Conservation (phyloP, 2,329 filamentous ascomycete genomes). For the Talaromyces sp. region DNA sequence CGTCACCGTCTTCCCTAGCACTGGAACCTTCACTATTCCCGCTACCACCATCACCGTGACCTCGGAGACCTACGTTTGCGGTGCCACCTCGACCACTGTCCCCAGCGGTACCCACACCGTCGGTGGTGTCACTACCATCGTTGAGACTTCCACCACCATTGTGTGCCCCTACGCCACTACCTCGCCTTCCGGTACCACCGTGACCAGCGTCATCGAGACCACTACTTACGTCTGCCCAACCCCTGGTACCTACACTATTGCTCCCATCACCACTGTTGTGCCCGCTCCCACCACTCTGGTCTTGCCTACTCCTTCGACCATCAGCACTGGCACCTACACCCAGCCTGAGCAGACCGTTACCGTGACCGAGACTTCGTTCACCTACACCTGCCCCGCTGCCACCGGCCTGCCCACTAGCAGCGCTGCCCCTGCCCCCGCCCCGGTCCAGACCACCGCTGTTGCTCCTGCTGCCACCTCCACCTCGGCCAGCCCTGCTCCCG, state of each 20-base stretch:
- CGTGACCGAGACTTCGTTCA: conserved; percentile 60
- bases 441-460: conserved; percentile 18
- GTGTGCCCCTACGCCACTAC: conserved; percentile 65
- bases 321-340: conserved; percentile 67
- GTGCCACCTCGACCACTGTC: conserved; percentile 58
- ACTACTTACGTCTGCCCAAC: conserved; percentile 69
- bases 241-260: conserved; percentile 70
- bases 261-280: conserved; percentile 58
- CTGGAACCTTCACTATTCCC: conserved; percentile 27
- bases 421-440: conserved; percentile 19
- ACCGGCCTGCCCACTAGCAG: conserved; percentile 34
- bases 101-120: conserved; percentile 61
- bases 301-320: conserved; percentile 60
- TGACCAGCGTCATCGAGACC: conserved; percentile 61
- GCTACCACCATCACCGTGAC: conserved; percentile 47
- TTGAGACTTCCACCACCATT: conserved; percentile 60
- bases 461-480: conserved; percentile 17
- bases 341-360: conserved; percentile 62
- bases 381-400: conserved; percentile 66
- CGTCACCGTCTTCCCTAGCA: conserved; percentile 11
- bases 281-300: conserved; percentile 48
- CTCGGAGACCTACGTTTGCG: conserved; percentile 62
- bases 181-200: conserved; percentile 50
- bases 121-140: conserved; percentile 67
- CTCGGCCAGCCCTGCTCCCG: conserved; percentile 17